Base-by-base conservation (phyloP, 2,329 filamentous ascomycete genomes). In the Fusarium sp. region DNA sequence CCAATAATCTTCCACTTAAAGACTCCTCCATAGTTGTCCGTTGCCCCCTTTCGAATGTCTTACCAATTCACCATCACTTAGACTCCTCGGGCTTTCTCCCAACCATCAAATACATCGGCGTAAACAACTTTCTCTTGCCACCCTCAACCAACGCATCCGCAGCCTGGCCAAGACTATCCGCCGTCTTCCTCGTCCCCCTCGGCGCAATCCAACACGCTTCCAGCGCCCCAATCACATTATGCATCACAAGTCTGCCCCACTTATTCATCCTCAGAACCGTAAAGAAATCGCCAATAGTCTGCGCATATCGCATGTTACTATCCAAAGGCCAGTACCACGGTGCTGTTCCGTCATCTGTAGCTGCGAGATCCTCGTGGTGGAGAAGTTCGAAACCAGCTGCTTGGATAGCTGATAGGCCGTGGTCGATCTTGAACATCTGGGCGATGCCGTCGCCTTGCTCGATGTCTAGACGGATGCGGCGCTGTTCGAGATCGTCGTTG, bases 391-490 rank as follows among this genome's bases (percentile, higher is more conserved):
- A 98, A 13, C 95, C 95, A 14, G 94, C 94, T 31, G 90, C 88
- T 85, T 95, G 90, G 84, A 98, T 94, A 59, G 95, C 95, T 28
- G 91, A 88, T 17, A 98, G 81, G 36, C 91, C 96, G 75, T 97
- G 95, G 1, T 91, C 90, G 62, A 97, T 88, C 82, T 90, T 93
- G 84, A 96, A 94, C 95, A 99, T 98, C 87, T 98, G 98, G 77
- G 94, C 95, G 81, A 99, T 98, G 76, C 96, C 96, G 80, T 98
- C 93, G 78, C 96, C 96, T 81, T 95, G 92, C 87, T 99, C 96
- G 74, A 99, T 99, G 72, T 93, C 95, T 18, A 98, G 91, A 72
- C 96, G 94, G 80, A 98, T 96, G 80, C 93, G 90, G 75, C 95
- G 93, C 85, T 98, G 96, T 79, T 91, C 88, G 1, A 94, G 83